These are phyloP conservation scores for Rutstroemia sp. DNA, from an alignment of 2,329 filamentous ascomycete species.

Conservation along the genomic window DNA sequence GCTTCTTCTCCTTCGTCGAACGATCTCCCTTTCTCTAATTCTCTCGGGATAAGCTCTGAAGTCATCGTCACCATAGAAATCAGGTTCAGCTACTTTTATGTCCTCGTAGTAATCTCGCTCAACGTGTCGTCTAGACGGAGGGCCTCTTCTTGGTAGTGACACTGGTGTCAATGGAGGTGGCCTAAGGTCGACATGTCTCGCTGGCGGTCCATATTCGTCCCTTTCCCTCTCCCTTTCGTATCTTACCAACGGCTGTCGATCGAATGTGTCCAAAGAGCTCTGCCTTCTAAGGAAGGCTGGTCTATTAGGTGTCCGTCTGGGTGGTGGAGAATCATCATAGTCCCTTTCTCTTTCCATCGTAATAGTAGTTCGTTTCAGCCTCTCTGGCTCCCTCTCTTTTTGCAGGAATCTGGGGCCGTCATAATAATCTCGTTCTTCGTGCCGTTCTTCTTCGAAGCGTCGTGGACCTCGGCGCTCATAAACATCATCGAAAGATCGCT, in stretches of 20 bases:
- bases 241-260: slow-evolving; percentile 58
- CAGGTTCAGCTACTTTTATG: slow-evolving; percentile 59
- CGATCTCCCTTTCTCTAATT: slow-evolving; percentile 54
- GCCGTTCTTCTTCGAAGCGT: slow-evolving; percentile 27
- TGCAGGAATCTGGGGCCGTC: slow-evolving; percentile 25
- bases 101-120: slow-evolving; percentile 54
- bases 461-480: slow-evolving; percentile 37
- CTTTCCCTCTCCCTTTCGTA: slow-evolving; percentile 23
- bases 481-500: slow-evolving; percentile 42
- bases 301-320: slow-evolving; percentile 37
- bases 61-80: slow-evolving; percentile 64
- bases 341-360: slow-evolving; percentile 24
- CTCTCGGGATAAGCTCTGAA: slow-evolving; percentile 54
- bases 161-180: slow-evolving; percentile 47
- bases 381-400: slow-evolving; percentile 41
- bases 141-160: slow-evolving; percentile 57
- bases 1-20: slow-evolving; percentile 36
- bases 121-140: slow-evolving; percentile 49
- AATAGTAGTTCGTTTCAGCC: slow-evolving; percentile 28
- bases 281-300: slow-evolving; percentile 71
- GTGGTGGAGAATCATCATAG: slow-evolving; percentile 21
- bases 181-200: slow-evolving; percentile 37
- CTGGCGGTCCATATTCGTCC: slow-evolving; percentile 54
- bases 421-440: slow-evolving; percentile 39
- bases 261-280: slow-evolving; percentile 85